These are phyloP conservation scores for Leavenworthia alabamica DNA, from an alignment of 345 rosid genomes.

Conservation along the genomic window DNA sequence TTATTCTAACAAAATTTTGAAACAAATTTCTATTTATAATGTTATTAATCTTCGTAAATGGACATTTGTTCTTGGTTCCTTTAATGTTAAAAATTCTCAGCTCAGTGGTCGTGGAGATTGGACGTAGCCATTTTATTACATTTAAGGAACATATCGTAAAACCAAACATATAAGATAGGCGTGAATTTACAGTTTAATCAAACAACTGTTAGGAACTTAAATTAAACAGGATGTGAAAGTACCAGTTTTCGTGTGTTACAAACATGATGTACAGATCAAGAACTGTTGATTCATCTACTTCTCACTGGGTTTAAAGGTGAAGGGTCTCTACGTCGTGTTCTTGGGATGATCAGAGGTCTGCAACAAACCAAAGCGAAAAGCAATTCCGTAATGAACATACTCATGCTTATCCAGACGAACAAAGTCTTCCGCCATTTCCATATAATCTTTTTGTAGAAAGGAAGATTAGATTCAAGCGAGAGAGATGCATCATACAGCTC, in stretches of 20 bases:
- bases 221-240: conserved; percentile 9
- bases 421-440: conserved; percentile 80
- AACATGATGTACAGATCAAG: conserved; percentile 17
- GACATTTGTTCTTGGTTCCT: not conserved
- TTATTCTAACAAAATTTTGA: not conserved
- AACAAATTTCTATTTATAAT: not conserved
- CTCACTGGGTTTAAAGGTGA: conserved; percentile 27
- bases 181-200: conserved; percentile 15
- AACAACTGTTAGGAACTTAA: conserved; percentile 1
- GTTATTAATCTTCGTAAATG: not conserved
- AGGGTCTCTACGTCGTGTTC: conserved; percentile 22
- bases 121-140: not conserved
- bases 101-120: not conserved
- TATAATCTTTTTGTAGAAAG: conserved; percentile 50
- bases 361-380: conserved; percentile 55
- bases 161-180: not conserved
- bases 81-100: not conserved
- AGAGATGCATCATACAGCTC: conserved; percentile 69
- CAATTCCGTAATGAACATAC: conserved; percentile 43
- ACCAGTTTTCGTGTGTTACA: conserved; percentile 21
- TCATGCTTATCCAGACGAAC: conserved; percentile 60
- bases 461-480: conserved; percentile 54
- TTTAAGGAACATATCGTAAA: not conserved
- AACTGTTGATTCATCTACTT: conserved; percentile 17
- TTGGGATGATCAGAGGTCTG: conserved; percentile 60